phyloP scores from a whole-genome alignment of 805 yeast species.

The Candida chauliodis region DNA sequence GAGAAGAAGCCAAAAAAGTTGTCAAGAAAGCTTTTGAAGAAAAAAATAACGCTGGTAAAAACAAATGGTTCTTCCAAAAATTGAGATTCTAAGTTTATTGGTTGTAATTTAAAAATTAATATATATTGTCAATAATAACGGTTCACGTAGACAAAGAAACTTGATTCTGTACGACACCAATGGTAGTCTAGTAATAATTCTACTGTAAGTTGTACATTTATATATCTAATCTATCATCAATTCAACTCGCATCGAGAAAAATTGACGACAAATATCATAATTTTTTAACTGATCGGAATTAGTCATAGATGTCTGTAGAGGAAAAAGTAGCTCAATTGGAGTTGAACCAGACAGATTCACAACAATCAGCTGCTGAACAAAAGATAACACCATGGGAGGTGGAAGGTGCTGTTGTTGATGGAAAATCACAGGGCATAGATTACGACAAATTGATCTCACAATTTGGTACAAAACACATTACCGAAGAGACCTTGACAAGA shows the following conservation, averaged over 20 bases:
- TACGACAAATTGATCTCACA: conserved; percentile 82
- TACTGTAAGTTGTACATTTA: too few relatives aligned
- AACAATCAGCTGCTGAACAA: conserved; percentile 25
- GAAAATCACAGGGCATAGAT: conserved; percentile 85
- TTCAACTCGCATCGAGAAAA: neutral
- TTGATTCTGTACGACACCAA: too few relatives aligned
- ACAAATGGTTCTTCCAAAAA: conserved; percentile 99
- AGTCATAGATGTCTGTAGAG: conserved; percentile 14
- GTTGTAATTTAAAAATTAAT: conserved; percentile 1
- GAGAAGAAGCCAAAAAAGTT: conserved; percentile 98
- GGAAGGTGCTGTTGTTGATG: conserved; percentile 96
- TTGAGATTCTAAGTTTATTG: conserved; percentile 66
- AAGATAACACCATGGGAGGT: conserved; percentile 94
- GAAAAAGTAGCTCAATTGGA: conserved; percentile 13
- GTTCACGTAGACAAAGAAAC: neutral
- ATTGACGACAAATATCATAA: too few relatives aligned
- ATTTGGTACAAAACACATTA: conserved; percentile 80
- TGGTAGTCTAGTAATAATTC: too few relatives aligned
- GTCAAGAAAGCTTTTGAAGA: conserved; percentile 99
- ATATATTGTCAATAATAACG: conserved; percentile 4
- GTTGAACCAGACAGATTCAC: conserved; percentile 9
- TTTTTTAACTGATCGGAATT: neutral
- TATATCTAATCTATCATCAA: too few relatives aligned
- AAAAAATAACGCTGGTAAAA: conserved; percentile 99
- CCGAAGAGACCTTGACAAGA: conserved; percentile 66